phyloP scores from a whole-genome alignment of 345 rosid genomes.

The Eucalyptus pumila region DNA sequence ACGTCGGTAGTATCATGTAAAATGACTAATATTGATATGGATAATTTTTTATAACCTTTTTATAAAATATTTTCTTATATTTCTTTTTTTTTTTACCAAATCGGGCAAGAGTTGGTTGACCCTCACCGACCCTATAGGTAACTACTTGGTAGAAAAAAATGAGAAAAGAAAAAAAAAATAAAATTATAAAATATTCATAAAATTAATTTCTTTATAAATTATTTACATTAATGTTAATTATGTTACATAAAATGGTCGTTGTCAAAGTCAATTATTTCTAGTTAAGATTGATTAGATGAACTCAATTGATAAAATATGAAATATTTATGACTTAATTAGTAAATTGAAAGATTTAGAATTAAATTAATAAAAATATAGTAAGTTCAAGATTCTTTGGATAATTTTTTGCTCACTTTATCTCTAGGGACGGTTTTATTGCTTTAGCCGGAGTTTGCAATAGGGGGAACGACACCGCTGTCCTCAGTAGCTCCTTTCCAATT shows the following conservation, averaged over 20 bases:
- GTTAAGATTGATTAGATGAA: rapidly evolving
- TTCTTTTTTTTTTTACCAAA: neutral
- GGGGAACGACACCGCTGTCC: neutral
- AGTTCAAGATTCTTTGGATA: too few species aligned
- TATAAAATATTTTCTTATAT: too few species aligned
- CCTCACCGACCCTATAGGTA: rapidly evolving
- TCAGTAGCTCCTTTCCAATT: neutral
- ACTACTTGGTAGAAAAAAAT: neutral
- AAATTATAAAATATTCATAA: too few species aligned
- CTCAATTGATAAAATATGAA: too few species aligned
- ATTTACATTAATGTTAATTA: rapidly evolving
- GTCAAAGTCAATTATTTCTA: rapidly evolving
- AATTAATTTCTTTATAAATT: too few species aligned
- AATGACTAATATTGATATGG: rapidly evolving
- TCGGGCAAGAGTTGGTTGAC: neutral
- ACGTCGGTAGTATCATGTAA: rapidly evolving
- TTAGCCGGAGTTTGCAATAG: neutral
- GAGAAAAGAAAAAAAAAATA: too few species aligned
- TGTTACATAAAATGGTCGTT: rapidly evolving
- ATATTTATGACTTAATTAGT: rapidly evolving
- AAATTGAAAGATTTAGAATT: too few species aligned
- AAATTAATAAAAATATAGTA: too few species aligned
- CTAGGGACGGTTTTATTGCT: neutral
- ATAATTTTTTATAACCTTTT: too few species aligned
- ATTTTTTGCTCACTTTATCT: too few species aligned